phyloP scores from a whole-genome alignment of 495 filamentous ascomycete species.

The Amniculicola lignicola region DNA sequence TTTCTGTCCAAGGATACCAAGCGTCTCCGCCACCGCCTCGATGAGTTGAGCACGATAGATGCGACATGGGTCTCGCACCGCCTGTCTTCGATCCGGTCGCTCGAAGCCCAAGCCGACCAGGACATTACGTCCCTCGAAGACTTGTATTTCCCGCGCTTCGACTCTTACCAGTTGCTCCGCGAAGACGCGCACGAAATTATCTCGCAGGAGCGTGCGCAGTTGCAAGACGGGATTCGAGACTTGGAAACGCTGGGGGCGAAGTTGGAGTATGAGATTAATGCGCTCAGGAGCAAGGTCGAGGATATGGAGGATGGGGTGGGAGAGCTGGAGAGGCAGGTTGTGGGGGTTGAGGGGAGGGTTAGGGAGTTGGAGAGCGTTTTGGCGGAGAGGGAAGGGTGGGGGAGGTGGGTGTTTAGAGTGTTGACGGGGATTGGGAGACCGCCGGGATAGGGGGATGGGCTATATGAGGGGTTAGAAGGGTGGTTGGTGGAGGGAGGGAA shows the following conservation, averaged over 20 bases:
- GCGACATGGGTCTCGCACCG: constrained; percentile 65
- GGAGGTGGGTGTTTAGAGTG: constrained; percentile 57
- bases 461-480: too few relatives aligned
- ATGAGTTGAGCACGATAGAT: constrained; percentile 50
- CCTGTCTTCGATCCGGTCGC: constrained; percentile 57
- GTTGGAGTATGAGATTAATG: constrained; percentile 89
- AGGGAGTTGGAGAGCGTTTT: constrained; percentile 57
- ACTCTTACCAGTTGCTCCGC: constrained; percentile 61
- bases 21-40: constrained; percentile 53
- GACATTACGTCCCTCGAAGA: constrained; percentile 65
- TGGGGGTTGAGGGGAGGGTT: constrained; percentile 70
- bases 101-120: constrained; percentile 58
- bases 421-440: constrained; percentile 56
- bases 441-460: constrained; percentile 13
- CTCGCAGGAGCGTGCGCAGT: constrained; percentile 58
- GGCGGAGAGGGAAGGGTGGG: constrained; percentile 31
- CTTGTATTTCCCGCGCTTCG: constrained; percentile 63
- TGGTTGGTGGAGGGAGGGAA: too few relatives aligned
- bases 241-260: constrained; percentile 81
- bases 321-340: constrained; percentile 79
- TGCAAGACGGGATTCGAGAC: constrained; percentile 74
- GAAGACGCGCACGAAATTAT: constrained; percentile 65
- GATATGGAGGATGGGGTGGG: constrained; percentile 82
- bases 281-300: constrained; percentile 73
- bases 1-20: constrained; percentile 56